phyloP scores from a whole-genome alignment of 2,329 filamentous ascomycete species.

The Alternaria atra region DNA sequence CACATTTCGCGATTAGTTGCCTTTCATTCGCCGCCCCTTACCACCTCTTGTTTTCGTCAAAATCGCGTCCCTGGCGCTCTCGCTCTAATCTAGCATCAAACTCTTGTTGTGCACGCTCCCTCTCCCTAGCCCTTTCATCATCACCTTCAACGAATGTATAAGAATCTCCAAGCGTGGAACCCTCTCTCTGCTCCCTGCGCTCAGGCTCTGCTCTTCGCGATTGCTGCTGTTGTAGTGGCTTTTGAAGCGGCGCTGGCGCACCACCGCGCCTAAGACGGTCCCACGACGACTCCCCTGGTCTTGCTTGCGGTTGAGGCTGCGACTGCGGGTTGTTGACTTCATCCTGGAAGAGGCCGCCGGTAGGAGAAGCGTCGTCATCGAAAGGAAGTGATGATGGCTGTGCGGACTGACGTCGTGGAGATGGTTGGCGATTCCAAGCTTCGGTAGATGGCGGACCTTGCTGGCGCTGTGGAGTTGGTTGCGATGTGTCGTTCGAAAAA shows the following conservation, averaged over 20 bases:
- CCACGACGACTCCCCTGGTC: conserved; percentile 54
- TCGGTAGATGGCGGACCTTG: conserved; percentile 12
- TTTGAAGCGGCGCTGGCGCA: conserved; percentile 24
- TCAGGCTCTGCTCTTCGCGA: conserved; percentile 27
- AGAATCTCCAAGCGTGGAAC: conserved; percentile 52
- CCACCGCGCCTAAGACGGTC: conserved; percentile 54
- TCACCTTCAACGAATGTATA: conserved; percentile 57
- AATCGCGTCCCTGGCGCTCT: conserved; percentile 59
- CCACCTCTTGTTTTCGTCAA: conserved; percentile 47
- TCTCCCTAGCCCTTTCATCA: conserved; percentile 55
- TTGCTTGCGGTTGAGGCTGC: conserved; percentile 22
- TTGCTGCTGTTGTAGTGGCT: conserved; percentile 19
- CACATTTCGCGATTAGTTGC: neutral
- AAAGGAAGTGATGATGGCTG: conserved; percentile 24
- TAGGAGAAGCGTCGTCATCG: conserved; percentile 49
- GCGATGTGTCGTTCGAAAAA: conserved; percentile 24
- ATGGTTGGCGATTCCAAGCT: conserved; percentile 15
- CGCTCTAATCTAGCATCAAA: conserved; percentile 61
- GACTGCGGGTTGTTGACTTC: conserved; percentile 31
- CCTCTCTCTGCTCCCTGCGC: conserved; percentile 38
- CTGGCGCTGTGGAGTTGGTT: conserved; percentile 19
- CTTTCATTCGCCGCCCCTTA: conserved; percentile 11
- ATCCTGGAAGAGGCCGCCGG: conserved; percentile 47
- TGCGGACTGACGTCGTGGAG: conserved; percentile 12
- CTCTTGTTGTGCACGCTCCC: conserved; percentile 58